Conservation (phyloP, 176 grass and related monocot species). For the Lolium perenne region DNA sequence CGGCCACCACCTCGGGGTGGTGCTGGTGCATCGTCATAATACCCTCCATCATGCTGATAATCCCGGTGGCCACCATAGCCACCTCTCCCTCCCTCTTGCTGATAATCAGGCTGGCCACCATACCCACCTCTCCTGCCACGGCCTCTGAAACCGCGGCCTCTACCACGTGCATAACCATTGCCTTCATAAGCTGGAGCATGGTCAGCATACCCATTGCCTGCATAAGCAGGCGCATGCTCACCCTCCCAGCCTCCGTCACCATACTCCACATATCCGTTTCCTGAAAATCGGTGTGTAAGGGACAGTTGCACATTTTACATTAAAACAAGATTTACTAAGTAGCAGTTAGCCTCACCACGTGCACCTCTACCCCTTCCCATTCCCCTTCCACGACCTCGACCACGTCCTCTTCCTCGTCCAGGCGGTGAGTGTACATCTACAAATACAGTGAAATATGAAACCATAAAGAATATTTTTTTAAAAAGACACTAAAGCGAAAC, state of each 20-base stretch:
- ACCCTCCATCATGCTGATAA: conserved; percentile 52
- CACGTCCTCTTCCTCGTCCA: conserved; percentile 76
- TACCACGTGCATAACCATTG: conserved; percentile 62
- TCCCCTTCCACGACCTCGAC: conserved; percentile 59
- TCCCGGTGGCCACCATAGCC: conserved; percentile 58
- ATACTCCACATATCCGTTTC: conserved; percentile 65
- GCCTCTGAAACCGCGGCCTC: conserved; percentile 69
- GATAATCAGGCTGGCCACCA: conserved; percentile 62
- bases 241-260: conserved; percentile 63
- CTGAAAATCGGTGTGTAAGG: conserved; percentile 47
- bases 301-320: conserved; percentile 19
- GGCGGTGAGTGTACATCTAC: conserved; percentile 71
- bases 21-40: conserved; percentile 63
- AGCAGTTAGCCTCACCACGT: conserved; percentile 48
- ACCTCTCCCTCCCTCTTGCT: conserved; percentile 48
- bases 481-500: not conserved
- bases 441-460: conserved; percentile 48
- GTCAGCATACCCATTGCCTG: conserved; percentile 58
- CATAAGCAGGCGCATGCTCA: conserved; percentile 51
- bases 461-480: not conserved
- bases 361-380: conserved; percentile 67
- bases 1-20: conserved; percentile 60
- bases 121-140: conserved; percentile 63
- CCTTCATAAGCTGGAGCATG: conserved; percentile 51
- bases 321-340: conserved; percentile 1